These are phyloP conservation scores for Asterella californica DNA, from an alignment of 225 moss, liverwort and hornwort genomes.

Conservation along the genomic window DNA sequence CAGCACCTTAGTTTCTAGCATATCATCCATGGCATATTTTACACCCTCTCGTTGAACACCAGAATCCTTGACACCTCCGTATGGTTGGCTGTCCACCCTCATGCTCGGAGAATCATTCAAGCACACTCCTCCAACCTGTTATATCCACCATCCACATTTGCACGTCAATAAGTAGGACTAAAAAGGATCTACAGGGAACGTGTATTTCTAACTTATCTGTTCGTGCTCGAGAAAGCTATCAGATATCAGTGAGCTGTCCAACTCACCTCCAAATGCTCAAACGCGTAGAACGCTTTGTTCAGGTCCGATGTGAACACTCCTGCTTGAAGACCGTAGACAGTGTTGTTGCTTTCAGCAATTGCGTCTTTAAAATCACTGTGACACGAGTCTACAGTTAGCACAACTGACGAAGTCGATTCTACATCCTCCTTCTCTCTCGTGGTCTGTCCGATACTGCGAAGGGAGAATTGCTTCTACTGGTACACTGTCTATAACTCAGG, in stretches of 20 bases:
- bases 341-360: slow-evolving; percentile 75
- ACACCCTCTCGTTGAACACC: slow-evolving; percentile 91
- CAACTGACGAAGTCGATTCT: too few species aligned
- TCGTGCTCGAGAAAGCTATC: too few species aligned
- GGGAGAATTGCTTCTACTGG: not conserved
- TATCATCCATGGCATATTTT: slow-evolving; percentile 93
- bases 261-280: slow-evolving; percentile 78
- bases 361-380: slow-evolving; percentile 90
- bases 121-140: slow-evolving; percentile 76
- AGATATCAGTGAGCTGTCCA: too few species aligned
- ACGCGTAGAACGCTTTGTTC: slow-evolving; percentile 96
- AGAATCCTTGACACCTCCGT: slow-evolving; percentile 89
- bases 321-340: slow-evolving; percentile 77
- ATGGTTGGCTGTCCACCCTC: slow-evolving; percentile 80
- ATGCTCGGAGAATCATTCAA: slow-evolving; percentile 85
- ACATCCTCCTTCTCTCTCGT: too few species aligned
- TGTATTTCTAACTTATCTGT: too few species aligned
- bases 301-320: slow-evolving; percentile 78
- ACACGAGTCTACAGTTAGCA: not conserved
- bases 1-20: slow-evolving; percentile 78
- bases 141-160: not conserved
- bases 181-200: not conserved
- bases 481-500: not conserved
- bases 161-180: not conserved
- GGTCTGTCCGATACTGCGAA: too few species aligned